Base-by-base conservation (phyloP, 805 yeast genomes). In the Yamadazyma scolyti region DNA sequence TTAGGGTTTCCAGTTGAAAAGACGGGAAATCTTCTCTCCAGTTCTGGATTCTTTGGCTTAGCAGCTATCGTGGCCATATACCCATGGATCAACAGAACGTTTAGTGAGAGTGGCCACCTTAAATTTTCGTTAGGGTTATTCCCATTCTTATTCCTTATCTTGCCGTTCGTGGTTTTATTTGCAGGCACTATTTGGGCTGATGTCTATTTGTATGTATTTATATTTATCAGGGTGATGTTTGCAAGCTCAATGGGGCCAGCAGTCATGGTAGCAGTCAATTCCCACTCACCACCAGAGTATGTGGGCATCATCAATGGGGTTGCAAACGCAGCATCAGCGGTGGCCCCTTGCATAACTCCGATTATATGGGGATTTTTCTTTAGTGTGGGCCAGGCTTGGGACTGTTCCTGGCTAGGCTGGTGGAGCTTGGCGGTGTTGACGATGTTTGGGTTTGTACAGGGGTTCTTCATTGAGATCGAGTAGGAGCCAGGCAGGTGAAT, bases 291-390 rank as follows among this genome's bases (percentile, higher is more conserved):
- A 6, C 62, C 72, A 13, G 59, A 67, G 36, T 68, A 74, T 41
- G 58, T 79, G 22, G 81, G 80, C 1, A 63, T 73, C 40, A 65
- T 78, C 35, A 79, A 79, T 44, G 79, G 79, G 9, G 61, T 74
- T 11, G 58, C 77, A 2, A 67, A 75, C 50, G 66, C 77, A 16
- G 61, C 71, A 18, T 52, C 72, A 9, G 68, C 83, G 2, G 48
- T 69, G 19, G 79, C 81, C 1, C 53, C 82, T 39, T 75, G 70
- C 33, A 24, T 69, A 1, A 82, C 77, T 5, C 84, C 84, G 0
- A 48, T 76, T 6, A 16, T 61, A 1, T 75, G 79, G 75, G 82
- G 82, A 4, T 55, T 43, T 14, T 34, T 62, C 20, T 58, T 61
- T 34, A 42, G 55, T 8, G 23, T 52, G 5, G 58, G 58, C 15